These are phyloP conservation scores for Primulina eburnea DNA, from an alignment of 257 asterid species.

Conservation along the genomic window DNA sequence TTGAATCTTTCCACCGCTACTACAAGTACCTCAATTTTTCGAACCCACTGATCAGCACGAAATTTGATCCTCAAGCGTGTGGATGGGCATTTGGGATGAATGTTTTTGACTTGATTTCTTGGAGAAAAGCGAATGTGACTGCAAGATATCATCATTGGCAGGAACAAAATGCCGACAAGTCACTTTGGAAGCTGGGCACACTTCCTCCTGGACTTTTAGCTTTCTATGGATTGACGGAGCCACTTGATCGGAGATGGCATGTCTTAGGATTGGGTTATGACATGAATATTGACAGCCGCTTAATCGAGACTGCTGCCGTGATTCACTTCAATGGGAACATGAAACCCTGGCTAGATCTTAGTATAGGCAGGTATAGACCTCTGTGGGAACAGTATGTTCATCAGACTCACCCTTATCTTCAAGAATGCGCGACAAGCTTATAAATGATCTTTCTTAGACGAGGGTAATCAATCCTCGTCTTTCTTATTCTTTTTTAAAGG, in stretches of 20 bases:
- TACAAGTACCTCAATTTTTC: conserved; percentile 45
- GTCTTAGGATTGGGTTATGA: conserved; percentile 45
- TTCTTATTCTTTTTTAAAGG: background rate
- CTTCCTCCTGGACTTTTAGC: conserved; percentile 48
- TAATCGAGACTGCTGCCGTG: conserved; percentile 48
- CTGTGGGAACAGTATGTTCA: conserved; percentile 44
- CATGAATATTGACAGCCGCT: conserved; percentile 36
- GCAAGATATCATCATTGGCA: conserved; percentile 56
- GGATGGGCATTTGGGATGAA: conserved; percentile 61
- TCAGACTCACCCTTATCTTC: conserved; percentile 39
- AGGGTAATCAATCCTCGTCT: background rate
- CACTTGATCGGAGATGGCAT: conserved; percentile 45
- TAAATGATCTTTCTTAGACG: background rate
- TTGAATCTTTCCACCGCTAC: conserved; percentile 49
- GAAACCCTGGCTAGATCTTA: conserved; percentile 53
- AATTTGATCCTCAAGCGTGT: conserved; percentile 58
- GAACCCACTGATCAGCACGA: conserved; percentile 40
- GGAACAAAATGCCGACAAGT: conserved; percentile 42
- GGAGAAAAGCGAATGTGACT: conserved; percentile 48
- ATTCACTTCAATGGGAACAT: conserved; percentile 46
- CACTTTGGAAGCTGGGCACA: conserved; percentile 52
- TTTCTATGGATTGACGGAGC: conserved; percentile 48
- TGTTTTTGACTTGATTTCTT: conserved; percentile 43
- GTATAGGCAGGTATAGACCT: conserved; percentile 45
- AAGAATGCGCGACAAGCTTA: conserved; percentile 20